These are phyloP conservation scores for Austroboletus festivus DNA, from an alignment of 768 basidiomycete species.

Conservation along the genomic window DNA sequence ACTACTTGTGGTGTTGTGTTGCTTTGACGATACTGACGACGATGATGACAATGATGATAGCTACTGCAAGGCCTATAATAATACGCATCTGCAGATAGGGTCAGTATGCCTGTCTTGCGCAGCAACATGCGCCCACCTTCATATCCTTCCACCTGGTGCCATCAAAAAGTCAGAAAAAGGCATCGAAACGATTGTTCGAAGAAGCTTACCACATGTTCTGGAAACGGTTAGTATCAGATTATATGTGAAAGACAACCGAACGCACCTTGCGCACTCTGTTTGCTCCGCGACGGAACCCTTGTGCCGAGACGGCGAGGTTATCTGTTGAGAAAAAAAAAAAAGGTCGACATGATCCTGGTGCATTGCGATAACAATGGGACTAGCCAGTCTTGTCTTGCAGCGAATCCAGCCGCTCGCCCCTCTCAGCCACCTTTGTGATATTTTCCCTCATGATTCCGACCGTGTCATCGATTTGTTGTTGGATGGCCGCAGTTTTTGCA, in stretches of 20 bases:
- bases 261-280: slow-evolving; percentile 94
- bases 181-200: neutral
- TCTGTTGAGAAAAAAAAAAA: slow-evolving; percentile 59
- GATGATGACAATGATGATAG: slow-evolving; percentile 91
- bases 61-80: slow-evolving; percentile 88
- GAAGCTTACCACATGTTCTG: slow-evolving; percentile 87
- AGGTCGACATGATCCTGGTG: neutral
- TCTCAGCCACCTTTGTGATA: slow-evolving; percentile 92
- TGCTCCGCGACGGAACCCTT: slow-evolving; percentile 96
- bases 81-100: slow-evolving; percentile 75
- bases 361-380: slow-evolving; percentile 27
- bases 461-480: slow-evolving; percentile 96
- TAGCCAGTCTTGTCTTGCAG: slow-evolving; percentile 97
- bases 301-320: slow-evolving; percentile 96
- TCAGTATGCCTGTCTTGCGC: slow-evolving; percentile 8
- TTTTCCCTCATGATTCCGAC: slow-evolving; percentile 98
- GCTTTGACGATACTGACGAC: slow-evolving; percentile 93
- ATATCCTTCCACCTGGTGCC: slow-evolving; percentile 89
- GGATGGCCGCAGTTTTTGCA: slow-evolving; percentile 90
- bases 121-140: slow-evolving; percentile 56
- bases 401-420: slow-evolving; percentile 90
- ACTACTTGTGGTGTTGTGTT: slow-evolving; percentile 53
- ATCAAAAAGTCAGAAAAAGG: slow-evolving; percentile 8
- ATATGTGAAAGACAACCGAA: neutral
- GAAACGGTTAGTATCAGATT: slow-evolving; percentile 8